These are phyloP conservation scores for Phytophthora aleatoria DNA, from an alignment of 352 stramenopile species.

Conservation along the genomic window DNA sequence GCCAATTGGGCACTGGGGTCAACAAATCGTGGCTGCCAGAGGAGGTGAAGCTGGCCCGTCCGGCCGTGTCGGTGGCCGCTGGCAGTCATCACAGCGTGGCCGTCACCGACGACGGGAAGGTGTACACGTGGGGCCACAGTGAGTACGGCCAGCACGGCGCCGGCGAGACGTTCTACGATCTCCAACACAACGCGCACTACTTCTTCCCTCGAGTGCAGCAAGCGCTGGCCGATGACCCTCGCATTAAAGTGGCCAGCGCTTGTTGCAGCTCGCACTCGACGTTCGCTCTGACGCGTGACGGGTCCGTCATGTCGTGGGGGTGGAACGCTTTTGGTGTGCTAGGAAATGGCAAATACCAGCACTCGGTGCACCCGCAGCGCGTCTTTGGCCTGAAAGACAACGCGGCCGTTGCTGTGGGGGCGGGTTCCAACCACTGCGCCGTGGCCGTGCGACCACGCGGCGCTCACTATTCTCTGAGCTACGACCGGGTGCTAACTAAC, in stretches of 20 bases:
- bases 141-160: conserved; percentile 85
- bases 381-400: conserved; percentile 70
- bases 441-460: conserved; percentile 61
- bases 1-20: conserved; percentile 66
- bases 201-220: conserved; percentile 70
- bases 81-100: conserved; percentile 82
- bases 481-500: conserved; percentile 54
- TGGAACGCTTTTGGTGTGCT: conserved; percentile 85
- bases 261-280: conserved; percentile 80
- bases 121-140: conserved; percentile 82
- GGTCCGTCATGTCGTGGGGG: conserved; percentile 83
- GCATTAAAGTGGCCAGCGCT: conserved; percentile 34
- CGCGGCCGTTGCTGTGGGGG: conserved; percentile 50
- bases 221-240: conserved; percentile 45
- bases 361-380: conserved; percentile 68
- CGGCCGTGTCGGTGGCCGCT: conserved; percentile 61
- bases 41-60: conserved; percentile 55
- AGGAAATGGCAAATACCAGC: conserved; percentile 76
- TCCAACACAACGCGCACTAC: conserved; percentile 79
- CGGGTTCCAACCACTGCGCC: conserved; percentile 73
- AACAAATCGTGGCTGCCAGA: conserved; percentile 72
- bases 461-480: conserved; percentile 65
- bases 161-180: conserved; percentile 65
- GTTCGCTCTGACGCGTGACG: conserved; percentile 60
- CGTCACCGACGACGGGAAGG: conserved; percentile 54